These are phyloP conservation scores for Narthecium ossifragum DNA, from an alignment of 106 monocot species.

Conservation along the genomic window DNA sequence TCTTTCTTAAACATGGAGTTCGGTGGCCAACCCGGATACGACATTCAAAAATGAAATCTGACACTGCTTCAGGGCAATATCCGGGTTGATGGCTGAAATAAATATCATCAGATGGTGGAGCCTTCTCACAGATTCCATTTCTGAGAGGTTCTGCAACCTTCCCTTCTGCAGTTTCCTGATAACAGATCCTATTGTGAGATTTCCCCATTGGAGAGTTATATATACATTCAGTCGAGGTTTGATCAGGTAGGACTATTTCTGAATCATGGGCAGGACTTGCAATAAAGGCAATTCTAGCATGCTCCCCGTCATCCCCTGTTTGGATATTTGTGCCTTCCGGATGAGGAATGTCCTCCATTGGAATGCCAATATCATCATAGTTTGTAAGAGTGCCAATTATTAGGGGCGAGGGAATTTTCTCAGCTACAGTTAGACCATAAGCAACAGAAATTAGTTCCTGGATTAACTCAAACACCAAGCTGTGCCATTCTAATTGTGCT, in stretches of 20 bases:
- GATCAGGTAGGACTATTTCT: neutral
- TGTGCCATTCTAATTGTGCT: conserved; percentile 19
- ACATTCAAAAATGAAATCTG: conserved; percentile 10
- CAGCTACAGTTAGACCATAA: conserved; percentile 3
- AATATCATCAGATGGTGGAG: too few relatives aligned
- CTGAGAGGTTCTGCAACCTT: neutral
- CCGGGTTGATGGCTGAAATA: neutral
- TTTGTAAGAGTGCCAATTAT: neutral
- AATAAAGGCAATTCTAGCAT: neutral
- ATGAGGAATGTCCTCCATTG: conserved; percentile 14
- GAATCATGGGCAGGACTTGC: too few relatives aligned
- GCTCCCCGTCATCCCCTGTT: neutral
- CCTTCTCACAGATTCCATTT: neutral
- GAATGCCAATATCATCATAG: conserved; percentile 4
- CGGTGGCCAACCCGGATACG: neutral
- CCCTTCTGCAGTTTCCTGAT: neutral
- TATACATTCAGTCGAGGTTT: neutral
- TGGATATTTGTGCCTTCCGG: neutral
- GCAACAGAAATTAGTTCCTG: conserved; percentile 29
- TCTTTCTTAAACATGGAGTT: neutral
- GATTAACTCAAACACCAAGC: conserved; percentile 32
- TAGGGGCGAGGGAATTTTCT: neutral
- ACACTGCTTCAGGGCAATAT: neutral
- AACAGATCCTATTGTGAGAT: neutral
- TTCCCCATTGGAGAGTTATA: neutral